These are phyloP conservation scores for Lophiostoma macrostomum DNA, from an alignment of 495 filamentous ascomycete species.

Conservation along the genomic window DNA sequence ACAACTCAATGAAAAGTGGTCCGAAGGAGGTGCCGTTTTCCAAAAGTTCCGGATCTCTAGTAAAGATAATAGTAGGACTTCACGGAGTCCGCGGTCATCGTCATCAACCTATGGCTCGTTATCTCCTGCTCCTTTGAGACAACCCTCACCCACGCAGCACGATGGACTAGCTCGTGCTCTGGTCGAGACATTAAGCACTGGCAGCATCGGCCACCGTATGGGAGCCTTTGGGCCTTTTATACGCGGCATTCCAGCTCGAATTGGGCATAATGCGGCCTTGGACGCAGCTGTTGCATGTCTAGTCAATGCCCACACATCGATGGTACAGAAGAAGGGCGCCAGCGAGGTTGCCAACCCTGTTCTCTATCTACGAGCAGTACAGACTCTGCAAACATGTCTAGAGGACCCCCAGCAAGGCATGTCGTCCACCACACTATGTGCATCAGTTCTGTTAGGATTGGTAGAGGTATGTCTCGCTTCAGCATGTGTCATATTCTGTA, in stretches of 20 bases:
- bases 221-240: constrained; percentile 27
- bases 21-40: constrained; percentile 15
- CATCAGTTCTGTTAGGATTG: constrained; percentile 18
- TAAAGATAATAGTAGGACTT: constrained; percentile 6
- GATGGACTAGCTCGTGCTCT: constrained; percentile 20
- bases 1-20: constrained; percentile 25
- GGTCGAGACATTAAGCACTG: constrained; percentile 12
- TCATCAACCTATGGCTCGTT: background rate
- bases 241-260: constrained; percentile 11
- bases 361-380: constrained; percentile 22
- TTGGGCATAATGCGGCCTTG: constrained; percentile 21
- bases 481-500: background rate
- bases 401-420: constrained; percentile 15
- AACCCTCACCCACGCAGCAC: constrained; percentile 16
- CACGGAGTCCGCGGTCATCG: background rate
- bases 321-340: constrained; percentile 15
- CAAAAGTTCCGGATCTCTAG: constrained; percentile 23
- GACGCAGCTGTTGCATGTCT: constrained; percentile 25
- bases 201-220: constrained; percentile 15
- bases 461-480: constrained; percentile 13
- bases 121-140: background rate
- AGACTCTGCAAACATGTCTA: constrained; percentile 11
- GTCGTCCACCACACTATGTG: constrained; percentile 26
- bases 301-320: constrained; percentile 18
- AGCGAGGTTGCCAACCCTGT: constrained; percentile 18